Conservation (phyloP, 129 eudicot species). For the Lonicera japonica region DNA sequence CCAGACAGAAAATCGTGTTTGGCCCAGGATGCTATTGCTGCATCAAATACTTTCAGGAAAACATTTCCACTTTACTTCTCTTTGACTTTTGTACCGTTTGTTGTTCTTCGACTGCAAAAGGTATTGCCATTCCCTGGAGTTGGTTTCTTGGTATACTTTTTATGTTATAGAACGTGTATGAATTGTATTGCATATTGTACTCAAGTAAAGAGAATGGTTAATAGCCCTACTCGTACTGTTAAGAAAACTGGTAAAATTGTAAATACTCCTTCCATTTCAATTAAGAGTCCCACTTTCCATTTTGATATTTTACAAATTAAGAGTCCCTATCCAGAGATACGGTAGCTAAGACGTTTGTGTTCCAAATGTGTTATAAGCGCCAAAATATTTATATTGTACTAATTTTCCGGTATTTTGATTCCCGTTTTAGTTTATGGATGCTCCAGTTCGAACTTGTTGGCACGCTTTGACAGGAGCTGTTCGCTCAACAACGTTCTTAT, state of each 20-base stretch:
- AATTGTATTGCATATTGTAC: too few relatives aligned
- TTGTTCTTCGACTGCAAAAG: conserved; percentile 88
- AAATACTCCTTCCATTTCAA: too few relatives aligned
- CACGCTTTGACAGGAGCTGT: conserved; percentile 87
- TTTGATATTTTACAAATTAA: too few relatives aligned
- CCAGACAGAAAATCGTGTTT: conserved; percentile 80
- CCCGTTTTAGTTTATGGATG: conserved; percentile 69
- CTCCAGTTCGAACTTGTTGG: conserved; percentile 83
- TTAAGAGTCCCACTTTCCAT: too few relatives aligned
- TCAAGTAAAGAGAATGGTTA: too few relatives aligned
- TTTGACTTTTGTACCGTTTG: conserved; percentile 92
- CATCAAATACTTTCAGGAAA: conserved; percentile 77
- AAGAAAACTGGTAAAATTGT: too few relatives aligned
- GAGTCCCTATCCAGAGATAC: too few relatives aligned
- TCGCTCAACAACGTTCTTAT: conserved; percentile 87
- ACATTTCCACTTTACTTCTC: conserved; percentile 97
- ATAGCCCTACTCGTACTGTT: too few relatives aligned
- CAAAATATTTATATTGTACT: too few relatives aligned
- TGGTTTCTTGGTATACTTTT: background rate
- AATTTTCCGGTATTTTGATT: background rate
- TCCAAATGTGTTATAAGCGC: too few relatives aligned
- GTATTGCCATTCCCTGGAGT: conserved; percentile 29
- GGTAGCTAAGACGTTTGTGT: too few relatives aligned
- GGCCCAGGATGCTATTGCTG: conserved; percentile 69
- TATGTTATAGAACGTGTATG: background rate